Conservation (phyloP, 2,329 filamentous ascomycete genomes). For the Beauveria bassiana region DNA sequence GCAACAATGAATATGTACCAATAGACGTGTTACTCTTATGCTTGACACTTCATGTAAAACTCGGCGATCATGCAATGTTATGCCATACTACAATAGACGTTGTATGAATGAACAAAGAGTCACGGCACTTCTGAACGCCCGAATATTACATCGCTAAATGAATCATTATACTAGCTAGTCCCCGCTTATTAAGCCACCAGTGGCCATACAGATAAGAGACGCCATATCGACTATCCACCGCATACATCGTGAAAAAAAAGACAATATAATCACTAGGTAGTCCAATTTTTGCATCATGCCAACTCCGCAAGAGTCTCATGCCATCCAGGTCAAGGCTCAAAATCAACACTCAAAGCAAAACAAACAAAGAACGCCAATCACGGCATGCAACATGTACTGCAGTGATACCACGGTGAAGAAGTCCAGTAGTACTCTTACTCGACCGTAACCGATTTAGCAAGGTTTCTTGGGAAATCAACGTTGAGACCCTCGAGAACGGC, state of each 20-base stretch:
- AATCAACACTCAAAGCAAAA: not conserved
- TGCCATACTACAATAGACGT: too few species aligned
- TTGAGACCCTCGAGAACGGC: conserved; percentile 93
- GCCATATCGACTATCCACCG: not conserved
- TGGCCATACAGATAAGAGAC: not conserved
- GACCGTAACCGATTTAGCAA: conserved; percentile 98
- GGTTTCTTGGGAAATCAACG: conserved; percentile 96
- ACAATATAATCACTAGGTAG: not conserved
- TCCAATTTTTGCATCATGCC: conserved; percentile 5
- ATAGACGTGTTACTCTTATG: not conserved
- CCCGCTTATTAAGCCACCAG: not conserved
- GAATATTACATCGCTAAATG: not conserved
- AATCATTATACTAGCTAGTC: conserved; percentile 8
- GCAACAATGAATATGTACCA: conserved; percentile 7
- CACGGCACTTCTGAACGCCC: not conserved
- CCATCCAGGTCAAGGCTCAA: not conserved
- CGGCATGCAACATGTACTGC: not conserved
- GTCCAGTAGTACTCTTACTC: conserved; percentile 55
- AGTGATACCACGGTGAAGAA: not conserved
- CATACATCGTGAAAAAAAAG: not conserved
- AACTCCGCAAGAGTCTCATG: not conserved
- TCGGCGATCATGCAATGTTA: not conserved
- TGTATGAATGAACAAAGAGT: not conserved
- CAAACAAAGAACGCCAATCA: not conserved
- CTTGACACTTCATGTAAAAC: not conserved